A percentile compares a stretch with the other conserved stretches of the same genome.
Conservation (phyloP, 192 early-diverging fungal genomes). For the Coemansia sp. region DNA sequence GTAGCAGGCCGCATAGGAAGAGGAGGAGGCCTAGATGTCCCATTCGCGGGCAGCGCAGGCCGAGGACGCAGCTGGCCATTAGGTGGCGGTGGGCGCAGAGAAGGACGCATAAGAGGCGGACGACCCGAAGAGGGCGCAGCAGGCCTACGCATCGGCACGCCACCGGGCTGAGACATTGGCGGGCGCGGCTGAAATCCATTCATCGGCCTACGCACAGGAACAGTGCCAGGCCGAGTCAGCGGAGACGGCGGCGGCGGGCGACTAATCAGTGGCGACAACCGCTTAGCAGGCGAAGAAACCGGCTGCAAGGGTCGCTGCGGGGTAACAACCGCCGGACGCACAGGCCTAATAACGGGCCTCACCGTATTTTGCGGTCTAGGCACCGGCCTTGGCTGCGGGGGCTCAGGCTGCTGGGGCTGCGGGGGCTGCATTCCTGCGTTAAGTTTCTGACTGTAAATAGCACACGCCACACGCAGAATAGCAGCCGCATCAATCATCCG, state of each 20-base stretch:
- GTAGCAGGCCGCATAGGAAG: background rate
- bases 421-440: slow-evolving; percentile 27
- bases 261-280: background rate
- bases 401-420: slow-evolving; percentile 7
- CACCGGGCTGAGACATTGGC: background rate
- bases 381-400: slow-evolving; percentile 9
- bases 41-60: background rate
- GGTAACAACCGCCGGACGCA: too few relatives aligned
- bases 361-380: too few relatives aligned
- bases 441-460: slow-evolving; percentile 57
- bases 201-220: background rate
- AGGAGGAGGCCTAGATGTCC: background rate
- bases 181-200: slow-evolving; percentile 4
- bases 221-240: background rate
- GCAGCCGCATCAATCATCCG: slow-evolving; percentile 37
- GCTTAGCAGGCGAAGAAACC: background rate
- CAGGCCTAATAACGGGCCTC: too few relatives aligned
- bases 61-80: background rate
- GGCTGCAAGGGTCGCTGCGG: too few relatives aligned
- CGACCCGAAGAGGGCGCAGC: background rate
- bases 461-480: slow-evolving; percentile 49
- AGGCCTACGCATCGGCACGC: background rate
- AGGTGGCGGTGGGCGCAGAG: slow-evolving; percentile 2
- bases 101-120: slow-evolving; percentile 1
- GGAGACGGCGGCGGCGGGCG: background rate